Conservation (phyloP, 1,284 basidiomycete genomes). For the Hymenochaete sp. region DNA sequence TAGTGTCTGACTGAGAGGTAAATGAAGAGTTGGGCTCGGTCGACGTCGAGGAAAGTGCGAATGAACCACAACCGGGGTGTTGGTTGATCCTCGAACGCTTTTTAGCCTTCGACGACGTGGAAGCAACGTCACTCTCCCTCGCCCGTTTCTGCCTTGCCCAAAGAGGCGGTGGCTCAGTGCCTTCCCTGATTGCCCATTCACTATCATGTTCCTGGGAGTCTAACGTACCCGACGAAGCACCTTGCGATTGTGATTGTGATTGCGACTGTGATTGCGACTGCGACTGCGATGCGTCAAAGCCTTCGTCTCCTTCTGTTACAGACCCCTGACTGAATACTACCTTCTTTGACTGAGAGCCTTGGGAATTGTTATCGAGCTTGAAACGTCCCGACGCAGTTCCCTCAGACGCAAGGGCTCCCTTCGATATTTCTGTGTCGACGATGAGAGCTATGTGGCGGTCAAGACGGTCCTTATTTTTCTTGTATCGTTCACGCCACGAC, state of each 20-base stretch:
- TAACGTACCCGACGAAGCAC: too few species aligned
- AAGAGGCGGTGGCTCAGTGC: constrained; percentile 49
- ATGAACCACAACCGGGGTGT: constrained; percentile 10
- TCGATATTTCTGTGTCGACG: constrained; percentile 49
- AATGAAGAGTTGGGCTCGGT: not conserved
- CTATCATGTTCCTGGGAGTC: constrained; percentile 12
- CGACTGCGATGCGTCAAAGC: constrained; percentile 5
- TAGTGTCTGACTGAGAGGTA: constrained; percentile 11
- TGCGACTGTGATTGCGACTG: not conserved
- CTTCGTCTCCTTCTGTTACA: too few species aligned
- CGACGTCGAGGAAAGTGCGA: constrained; percentile 9
- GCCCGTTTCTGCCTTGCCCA: constrained; percentile 48
- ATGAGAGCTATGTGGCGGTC: constrained; percentile 54
- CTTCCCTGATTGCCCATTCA: constrained; percentile 59
- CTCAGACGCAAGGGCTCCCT: constrained; percentile 48
- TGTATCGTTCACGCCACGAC: constrained; percentile 78
- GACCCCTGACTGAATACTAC: too few species aligned
- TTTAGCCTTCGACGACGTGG: not conserved
- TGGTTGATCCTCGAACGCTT: constrained; percentile 9
- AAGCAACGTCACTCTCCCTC: too few species aligned
- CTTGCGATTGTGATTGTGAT: not conserved
- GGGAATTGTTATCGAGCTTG: constrained; percentile 2
- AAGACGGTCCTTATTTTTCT: constrained; percentile 63
- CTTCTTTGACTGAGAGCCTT: not conserved
- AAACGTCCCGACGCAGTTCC: constrained; percentile 74